Evolutionary conservation across 169 alveolate genomes (phyloP).

Genomic region (Eimeria acervulina): DNA sequence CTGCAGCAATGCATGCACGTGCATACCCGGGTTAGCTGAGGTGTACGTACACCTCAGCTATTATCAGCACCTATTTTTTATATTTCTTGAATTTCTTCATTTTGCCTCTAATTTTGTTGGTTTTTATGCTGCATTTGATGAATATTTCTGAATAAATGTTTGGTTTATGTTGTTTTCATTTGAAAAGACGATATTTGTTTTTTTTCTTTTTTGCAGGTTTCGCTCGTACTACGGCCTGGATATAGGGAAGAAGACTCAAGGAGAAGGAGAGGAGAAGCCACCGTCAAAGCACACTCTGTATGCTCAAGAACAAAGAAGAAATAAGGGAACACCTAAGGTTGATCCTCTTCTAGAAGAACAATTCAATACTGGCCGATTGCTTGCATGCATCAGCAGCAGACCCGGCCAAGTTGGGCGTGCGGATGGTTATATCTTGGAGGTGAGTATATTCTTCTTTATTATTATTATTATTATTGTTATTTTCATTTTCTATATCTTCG

Average conservation of each 20-base stretch:
- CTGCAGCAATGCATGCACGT: no score
- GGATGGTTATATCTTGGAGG: conserved; percentile 99
- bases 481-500: background rate
- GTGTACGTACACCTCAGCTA: background rate
- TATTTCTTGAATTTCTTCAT: background rate
- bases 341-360: conserved; percentile 96
- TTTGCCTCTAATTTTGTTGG: no score
- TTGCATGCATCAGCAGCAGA: conserved; percentile 99
- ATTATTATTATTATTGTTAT: no score
- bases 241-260: conserved; percentile 87
- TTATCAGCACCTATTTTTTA: background rate
- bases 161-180: no score
- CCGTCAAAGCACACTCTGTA: conserved; percentile 85
- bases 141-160: no score
- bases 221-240: conserved; percentile 87
- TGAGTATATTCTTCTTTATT: background rate
- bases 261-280: conserved; percentile 84
- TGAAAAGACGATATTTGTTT: no score
- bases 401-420: conserved; percentile 99
- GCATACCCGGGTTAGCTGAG: background rate
- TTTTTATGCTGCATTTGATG: no score
- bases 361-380: conserved; percentile 97
- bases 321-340: conserved; percentile 85
- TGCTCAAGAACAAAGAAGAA: conserved; percentile 88
- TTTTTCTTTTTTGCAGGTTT: conserved; percentile 65